Evolutionary conservation across 148 eudicot species (phyloP).

Genomic region (Camellia granthamiana): DNA sequence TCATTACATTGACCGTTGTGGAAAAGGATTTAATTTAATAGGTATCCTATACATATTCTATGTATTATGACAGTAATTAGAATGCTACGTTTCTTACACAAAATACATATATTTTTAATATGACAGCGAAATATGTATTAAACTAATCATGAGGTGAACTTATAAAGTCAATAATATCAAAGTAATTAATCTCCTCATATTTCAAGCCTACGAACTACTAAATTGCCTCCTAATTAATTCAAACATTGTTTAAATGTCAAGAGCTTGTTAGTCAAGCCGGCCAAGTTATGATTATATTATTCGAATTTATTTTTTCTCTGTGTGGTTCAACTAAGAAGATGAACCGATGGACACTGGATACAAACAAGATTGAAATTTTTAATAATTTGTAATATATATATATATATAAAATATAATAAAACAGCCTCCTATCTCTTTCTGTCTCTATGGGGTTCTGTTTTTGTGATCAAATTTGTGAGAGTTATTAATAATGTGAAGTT

Average conservation of each 20-base stretch:
- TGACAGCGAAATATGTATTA: no score
- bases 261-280: conserved; percentile 5
- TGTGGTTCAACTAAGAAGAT: neutral
- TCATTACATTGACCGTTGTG: neutral
- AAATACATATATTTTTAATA: no score
- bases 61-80: no score
- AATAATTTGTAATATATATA: neutral
- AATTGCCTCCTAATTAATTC: neutral
- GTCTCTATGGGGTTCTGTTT: neutral
- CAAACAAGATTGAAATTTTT: neutral
- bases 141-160: no score
- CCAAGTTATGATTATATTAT: neutral
- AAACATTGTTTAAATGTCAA: neutral
- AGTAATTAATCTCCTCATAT: neutral
- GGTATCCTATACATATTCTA: no score
- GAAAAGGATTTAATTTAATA: no score
- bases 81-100: no score
- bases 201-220: neutral
- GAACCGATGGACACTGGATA: neutral
- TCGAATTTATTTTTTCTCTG: neutral
- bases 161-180: neutral
- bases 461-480: neutral
- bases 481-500: neutral
- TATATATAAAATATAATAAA: no score
- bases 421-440: neutral